phyloP scores from a whole-genome alignment of 2,329 filamentous ascomycete species.

The Penicillium thymicola region DNA sequence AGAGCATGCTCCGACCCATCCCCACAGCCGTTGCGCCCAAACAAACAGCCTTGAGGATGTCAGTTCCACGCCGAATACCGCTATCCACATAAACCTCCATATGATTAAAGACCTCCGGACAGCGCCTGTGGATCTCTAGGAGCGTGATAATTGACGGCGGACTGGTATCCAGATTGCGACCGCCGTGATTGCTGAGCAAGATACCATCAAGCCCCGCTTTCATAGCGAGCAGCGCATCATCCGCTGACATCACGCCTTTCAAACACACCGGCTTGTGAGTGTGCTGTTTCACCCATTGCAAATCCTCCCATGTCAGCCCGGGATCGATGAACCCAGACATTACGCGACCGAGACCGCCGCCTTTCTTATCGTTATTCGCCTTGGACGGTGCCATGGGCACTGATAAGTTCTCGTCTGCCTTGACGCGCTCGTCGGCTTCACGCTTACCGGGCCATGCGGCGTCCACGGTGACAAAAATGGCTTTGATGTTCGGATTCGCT shows the following conservation, averaged over 20 bases:
- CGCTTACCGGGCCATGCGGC: conserved; percentile 55
- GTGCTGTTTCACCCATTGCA: conserved; percentile 52
- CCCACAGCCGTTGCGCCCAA: conserved; percentile 55
- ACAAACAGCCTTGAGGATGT: conserved; percentile 54
- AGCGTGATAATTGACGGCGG: conserved; percentile 51
- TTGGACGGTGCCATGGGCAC: conserved; percentile 46
- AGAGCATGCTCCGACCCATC: conserved; percentile 53
- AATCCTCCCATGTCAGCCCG: conserved; percentile 52
- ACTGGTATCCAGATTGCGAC: conserved; percentile 53
- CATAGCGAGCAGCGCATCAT: conserved; percentile 53
- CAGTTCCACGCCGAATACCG: conserved; percentile 53
- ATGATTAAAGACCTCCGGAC: conserved; percentile 49
- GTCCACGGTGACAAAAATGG: conserved; percentile 55
- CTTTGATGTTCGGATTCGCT: conserved; percentile 42
- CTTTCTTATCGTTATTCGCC: conserved; percentile 51
- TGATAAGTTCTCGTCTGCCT: conserved; percentile 43
- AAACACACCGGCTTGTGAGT: conserved; percentile 53
- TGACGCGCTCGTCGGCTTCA: conserved; percentile 56
- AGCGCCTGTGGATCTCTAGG: conserved; percentile 51
- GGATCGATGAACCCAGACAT: conserved; percentile 55
- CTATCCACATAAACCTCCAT: conserved; percentile 56
- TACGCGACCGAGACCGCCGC: conserved; percentile 51
- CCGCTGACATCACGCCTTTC: conserved; percentile 57
- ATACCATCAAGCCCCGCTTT: conserved; percentile 53
- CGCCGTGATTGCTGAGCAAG: conserved; percentile 58